phyloP scores from a whole-genome alignment of 352 stramenopile species.

The Pythium monospermum region DNA sequence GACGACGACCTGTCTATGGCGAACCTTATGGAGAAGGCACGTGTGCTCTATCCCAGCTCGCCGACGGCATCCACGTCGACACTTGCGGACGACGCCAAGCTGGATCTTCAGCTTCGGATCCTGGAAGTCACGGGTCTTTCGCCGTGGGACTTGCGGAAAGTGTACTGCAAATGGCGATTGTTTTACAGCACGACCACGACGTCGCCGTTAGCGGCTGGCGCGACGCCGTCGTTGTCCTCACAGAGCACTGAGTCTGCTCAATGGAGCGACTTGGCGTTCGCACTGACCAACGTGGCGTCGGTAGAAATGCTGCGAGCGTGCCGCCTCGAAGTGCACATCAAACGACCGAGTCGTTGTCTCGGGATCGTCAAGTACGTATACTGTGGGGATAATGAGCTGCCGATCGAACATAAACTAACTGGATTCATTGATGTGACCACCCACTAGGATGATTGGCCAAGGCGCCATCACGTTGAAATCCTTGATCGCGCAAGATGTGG shows the following conservation, averaged over 20 bases:
- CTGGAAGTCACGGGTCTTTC: not conserved
- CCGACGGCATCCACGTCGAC: not conserved
- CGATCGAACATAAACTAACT: too few species aligned
- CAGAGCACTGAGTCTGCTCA: not conserved
- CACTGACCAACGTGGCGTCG: not conserved
- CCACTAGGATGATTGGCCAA: too few species aligned
- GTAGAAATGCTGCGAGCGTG: not conserved
- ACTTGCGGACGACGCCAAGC: not conserved
- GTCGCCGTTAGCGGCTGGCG: not conserved
- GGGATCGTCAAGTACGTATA: not conserved
- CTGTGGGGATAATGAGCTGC: too few species aligned
- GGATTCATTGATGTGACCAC: too few species aligned
- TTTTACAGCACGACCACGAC: not conserved
- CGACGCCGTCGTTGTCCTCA: not conserved
- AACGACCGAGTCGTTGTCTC: not conserved
- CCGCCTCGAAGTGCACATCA: not conserved
- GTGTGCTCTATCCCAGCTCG: too few species aligned
- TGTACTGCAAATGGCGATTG: not conserved
- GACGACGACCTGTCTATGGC: not conserved
- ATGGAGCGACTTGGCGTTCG: not conserved
- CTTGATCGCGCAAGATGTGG: too few species aligned
- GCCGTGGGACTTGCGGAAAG: not conserved
- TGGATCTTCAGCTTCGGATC: not conserved
- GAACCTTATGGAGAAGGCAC: too few species aligned
- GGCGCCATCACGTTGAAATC: too few species aligned